Base-by-base conservation (phyloP, 306 rosid genomes). In the Benincasa hispida region DNA sequence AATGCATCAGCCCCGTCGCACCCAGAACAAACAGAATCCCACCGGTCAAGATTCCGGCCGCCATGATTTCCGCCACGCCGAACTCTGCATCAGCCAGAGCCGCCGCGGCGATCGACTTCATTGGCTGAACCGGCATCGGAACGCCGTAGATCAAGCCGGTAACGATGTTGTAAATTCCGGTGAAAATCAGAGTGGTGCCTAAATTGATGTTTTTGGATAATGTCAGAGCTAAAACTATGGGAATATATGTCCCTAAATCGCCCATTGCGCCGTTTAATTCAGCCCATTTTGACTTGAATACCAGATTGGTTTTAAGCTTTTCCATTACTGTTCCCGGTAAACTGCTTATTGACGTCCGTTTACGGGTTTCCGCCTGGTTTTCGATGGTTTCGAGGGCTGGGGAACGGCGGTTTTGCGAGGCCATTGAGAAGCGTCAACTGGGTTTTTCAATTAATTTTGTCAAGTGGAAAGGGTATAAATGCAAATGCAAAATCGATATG, bases 41-140 rank as follows among this genome's bases (percentile, higher is more conserved):
- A 2, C 97, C 97, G 67, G 93, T 87, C 17, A 85, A 55, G 25
- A 90, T 87, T 2, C 96, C 96, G 81, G 97, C 77, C 35, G 93
- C 96, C 96, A 90, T 90, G 76, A 92, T 87, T 75, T 92, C 92
- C 8, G 89, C 87, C 25, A 92, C 63, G 5, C 82, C 79, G 54
- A 92, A 92, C 11, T 79, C 11, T 32, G 88, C 1, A 11, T 87
- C 86, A 2, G 97, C 70, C 18, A 92, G 78, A 17, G 96, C 91
- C 2, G 35, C 88, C 3, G 96, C 93, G 1, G 88, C 93, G 34
- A 92, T 90, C 62, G 96, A 78, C 59, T 92, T 92, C 97, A 92
- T 92, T 30, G 97, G 97, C 72, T 92, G 97, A 27, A 92, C 96
- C 3, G 97, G 93, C 93, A 88, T 90, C 9, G 96, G 96, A 25